These are phyloP conservation scores for Diaporthe nobilis DNA, from an alignment of 2,329 filamentous ascomycete genomes.

Conservation along the genomic window DNA sequence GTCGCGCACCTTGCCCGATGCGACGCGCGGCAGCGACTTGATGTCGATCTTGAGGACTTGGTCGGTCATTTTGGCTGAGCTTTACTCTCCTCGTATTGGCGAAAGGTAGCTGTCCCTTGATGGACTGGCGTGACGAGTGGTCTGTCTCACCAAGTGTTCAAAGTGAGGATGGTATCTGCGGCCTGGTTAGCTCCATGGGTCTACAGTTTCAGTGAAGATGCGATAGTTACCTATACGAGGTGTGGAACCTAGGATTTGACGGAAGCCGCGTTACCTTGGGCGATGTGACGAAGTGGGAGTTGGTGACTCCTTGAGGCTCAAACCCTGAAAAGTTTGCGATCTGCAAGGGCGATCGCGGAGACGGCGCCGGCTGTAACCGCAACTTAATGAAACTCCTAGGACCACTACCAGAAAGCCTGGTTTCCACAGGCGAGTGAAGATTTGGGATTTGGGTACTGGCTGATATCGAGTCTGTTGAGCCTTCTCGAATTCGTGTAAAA, in stretches of 20 bases:
- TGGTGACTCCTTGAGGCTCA: constrained; percentile 11
- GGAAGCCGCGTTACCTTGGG: not conserved
- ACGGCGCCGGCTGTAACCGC: constrained; percentile 35
- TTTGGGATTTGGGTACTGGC: not conserved
- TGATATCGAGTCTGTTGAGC: not conserved
- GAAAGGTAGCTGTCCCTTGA: not conserved
- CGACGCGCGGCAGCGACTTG: constrained; percentile 50
- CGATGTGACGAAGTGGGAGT: not conserved
- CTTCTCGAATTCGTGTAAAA: not conserved
- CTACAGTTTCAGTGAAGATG: not conserved
- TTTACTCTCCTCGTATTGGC: not conserved
- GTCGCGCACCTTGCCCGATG: constrained; percentile 51
- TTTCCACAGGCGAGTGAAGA: not conserved
- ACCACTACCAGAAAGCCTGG: not conserved
- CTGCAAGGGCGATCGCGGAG: constrained; percentile 40
- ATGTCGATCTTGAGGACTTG: constrained; percentile 46
- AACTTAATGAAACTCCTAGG: not conserved
- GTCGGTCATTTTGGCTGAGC: constrained; percentile 33
- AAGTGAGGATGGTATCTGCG: not conserved
- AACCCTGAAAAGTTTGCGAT: constrained; percentile 39
- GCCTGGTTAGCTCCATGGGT: not conserved
- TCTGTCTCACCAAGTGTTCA: not conserved
- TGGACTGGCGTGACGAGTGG: not conserved
- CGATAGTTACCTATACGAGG: not conserved
- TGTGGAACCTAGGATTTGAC: not conserved